Base-by-base conservation (phyloP, 768 basidiomycete genomes). In the Amanita pseudoporphyria region DNA sequence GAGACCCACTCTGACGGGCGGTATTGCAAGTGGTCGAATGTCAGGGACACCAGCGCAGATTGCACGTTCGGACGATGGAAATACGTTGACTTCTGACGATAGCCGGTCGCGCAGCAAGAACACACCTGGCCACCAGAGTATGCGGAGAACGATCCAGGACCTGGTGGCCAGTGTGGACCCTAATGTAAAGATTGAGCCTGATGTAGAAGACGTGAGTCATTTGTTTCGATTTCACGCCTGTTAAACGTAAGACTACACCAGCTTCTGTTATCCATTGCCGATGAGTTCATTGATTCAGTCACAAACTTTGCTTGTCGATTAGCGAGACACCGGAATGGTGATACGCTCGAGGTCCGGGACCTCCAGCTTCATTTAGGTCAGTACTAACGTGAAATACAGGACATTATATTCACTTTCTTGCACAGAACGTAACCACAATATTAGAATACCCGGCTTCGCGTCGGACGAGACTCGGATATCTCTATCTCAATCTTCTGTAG, bases 271-370 rank as follows among this genome's bases (percentile, higher is more conserved):
- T 84, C 87, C 51, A 77, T 97, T 28, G 91, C 92, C 13, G 94
- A 98, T 65, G 95, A 99, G 63, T 95, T 97, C 62, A 86, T 95
- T 57, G 95, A 99, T 66, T 91, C 91, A 12, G 88, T 95, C 21
- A 88, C 90, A 0, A 92, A 95, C 57, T 91, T 96, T 56, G 81
- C 88, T 1, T 95, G 94, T 61, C 82, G 86, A 24, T 73, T 99
- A 1, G 93, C 95, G 1, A 93, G 90, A 62, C 95, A 98, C 61
- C 77, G 95, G 16, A 84, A 84, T 16, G 83, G 84, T 5, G 89
- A 93, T 55, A 81, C 86, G 3, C 72, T 99, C 14, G 94, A 99
- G 66, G 87, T 94, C 16, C 82, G 85, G 54, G 96, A 98, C 58
- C 71, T 95, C n/a, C 94, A 95, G 57, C 73, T 96, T 10, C 91